These are phyloP conservation scores for Lactifluus hygrophoroides DNA, from an alignment of 768 basidiomycete species.

Conservation along the genomic window DNA sequence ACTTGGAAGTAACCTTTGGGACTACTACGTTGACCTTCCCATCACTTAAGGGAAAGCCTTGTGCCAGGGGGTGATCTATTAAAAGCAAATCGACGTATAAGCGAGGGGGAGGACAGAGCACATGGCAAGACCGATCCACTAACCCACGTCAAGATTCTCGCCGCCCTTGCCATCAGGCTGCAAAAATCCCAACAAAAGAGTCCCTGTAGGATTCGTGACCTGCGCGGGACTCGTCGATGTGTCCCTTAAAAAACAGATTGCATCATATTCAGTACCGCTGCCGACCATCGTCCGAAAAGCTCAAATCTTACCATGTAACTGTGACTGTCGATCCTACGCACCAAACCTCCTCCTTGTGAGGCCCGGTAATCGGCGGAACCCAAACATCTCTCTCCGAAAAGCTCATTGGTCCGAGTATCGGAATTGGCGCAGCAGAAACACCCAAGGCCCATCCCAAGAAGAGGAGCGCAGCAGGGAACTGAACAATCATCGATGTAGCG, in stretches of 20 bases:
- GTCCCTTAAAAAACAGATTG: slow-evolving; percentile 46
- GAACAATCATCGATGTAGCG: not conserved
- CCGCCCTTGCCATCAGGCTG: slow-evolving; percentile 31
- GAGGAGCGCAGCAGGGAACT: not conserved
- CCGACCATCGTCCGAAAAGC: no score
- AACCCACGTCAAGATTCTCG: slow-evolving; percentile 49
- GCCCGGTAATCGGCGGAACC: slow-evolving; percentile 42
- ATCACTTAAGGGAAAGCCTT: slow-evolving; percentile 41
- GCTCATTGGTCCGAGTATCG: not conserved
- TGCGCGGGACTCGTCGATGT: slow-evolving; percentile 27
- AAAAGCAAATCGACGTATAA: not conserved
- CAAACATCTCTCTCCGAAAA: slow-evolving; percentile 30
- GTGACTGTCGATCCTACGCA: slow-evolving; percentile 35
- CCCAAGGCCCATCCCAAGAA: not conserved
- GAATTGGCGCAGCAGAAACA: slow-evolving; percentile 2
- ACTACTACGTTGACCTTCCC: slow-evolving; percentile 46
- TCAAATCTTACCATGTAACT: slow-evolving; percentile 40
- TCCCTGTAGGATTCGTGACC: slow-evolving; percentile 38
- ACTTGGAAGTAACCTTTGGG: slow-evolving; percentile 36
- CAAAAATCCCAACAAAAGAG: slow-evolving; percentile 44
- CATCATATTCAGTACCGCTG: no score
- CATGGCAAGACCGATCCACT: not conserved
- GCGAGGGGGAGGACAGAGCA: slow-evolving; percentile 18
- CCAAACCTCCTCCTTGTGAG: slow-evolving; percentile 43
- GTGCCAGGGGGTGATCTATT: slow-evolving; percentile 49